These are phyloP conservation scores for Crithidia fasciculata DNA, from an alignment of 208 protist species.

Conservation along the genomic window DNA sequence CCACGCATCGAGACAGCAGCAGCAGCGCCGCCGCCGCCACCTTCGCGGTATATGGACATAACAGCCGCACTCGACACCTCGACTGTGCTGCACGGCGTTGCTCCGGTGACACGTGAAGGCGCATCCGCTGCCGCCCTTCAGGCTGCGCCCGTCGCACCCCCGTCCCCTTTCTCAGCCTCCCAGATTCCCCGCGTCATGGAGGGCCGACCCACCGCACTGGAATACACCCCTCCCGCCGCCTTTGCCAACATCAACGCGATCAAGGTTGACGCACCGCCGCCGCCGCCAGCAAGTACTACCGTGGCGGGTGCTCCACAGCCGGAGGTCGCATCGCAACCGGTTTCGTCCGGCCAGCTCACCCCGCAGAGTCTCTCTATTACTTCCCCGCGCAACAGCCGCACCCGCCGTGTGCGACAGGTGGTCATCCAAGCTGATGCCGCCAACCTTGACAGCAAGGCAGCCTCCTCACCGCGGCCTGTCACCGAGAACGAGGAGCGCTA, in stretches of 20 bases:
- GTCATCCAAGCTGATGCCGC: slow-evolving; percentile 17
- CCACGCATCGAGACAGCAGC: no score
- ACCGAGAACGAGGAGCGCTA: slow-evolving; percentile 11
- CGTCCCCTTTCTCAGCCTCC: not conserved
- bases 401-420: slow-evolving; percentile 18
- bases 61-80: not conserved
- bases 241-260: not conserved
- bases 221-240: slow-evolving; percentile 10
- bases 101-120: no score
- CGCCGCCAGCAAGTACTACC: not conserved
- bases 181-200: not conserved
- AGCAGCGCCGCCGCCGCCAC: no score
- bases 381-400: not conserved
- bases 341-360: not conserved
- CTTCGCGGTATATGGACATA: not conserved
- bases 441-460: slow-evolving; percentile 13
- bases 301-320: not conserved
- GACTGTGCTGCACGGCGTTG: no score
- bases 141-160: not conserved
- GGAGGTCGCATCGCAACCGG: not conserved
- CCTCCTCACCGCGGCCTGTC: not conserved
- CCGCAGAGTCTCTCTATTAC: not conserved
- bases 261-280: not conserved
- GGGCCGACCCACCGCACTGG: not conserved
- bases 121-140: no score